Conservation (phyloP, 345 rosid genomes). For the Heritiera fomes region DNA sequence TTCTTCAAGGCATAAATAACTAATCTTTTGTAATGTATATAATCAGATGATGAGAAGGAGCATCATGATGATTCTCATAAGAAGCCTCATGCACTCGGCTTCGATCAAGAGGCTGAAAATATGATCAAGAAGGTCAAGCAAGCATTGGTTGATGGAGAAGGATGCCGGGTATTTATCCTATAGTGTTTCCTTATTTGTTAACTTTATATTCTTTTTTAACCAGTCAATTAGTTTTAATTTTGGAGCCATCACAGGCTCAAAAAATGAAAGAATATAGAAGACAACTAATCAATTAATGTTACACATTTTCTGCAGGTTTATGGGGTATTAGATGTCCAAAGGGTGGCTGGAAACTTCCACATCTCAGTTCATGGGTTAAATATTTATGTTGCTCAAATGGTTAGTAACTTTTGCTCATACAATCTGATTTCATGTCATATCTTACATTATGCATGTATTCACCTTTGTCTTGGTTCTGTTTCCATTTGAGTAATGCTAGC, state of each 20-base stretch:
- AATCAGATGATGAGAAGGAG: slow-evolving; percentile 60
- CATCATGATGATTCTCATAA: slow-evolving; percentile 55
- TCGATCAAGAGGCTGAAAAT: slow-evolving; percentile 80
- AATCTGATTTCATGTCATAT: neutral
- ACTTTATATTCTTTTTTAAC: slow-evolving; percentile 4
- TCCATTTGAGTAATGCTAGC: neutral
- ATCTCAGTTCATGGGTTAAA: slow-evolving; percentile 94
- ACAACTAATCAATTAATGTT: slow-evolving; percentile 22
- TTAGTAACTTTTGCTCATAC: slow-evolving; percentile 29
- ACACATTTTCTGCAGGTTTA: slow-evolving; percentile 60
- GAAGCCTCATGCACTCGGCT: slow-evolving; percentile 53
- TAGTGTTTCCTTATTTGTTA: slow-evolving; percentile 5
- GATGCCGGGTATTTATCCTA: slow-evolving; percentile 73
- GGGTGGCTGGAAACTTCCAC: slow-evolving; percentile 99
- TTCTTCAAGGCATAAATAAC: neutral
- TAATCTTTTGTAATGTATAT: slow-evolving; percentile 9
- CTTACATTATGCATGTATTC: neutral
- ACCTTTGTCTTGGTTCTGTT: neutral
- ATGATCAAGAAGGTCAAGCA: slow-evolving; percentile 90
- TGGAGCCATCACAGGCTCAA: neutral
- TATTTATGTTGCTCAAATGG: slow-evolving; percentile 95
- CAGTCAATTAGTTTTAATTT: neutral
- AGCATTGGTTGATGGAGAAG: slow-evolving; percentile 82
- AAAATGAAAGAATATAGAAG: neutral
- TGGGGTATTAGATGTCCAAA: slow-evolving; percentile 91